Base-by-base conservation (phyloP, 1,139 yeast species). In the Taphrina pruni region DNA sequence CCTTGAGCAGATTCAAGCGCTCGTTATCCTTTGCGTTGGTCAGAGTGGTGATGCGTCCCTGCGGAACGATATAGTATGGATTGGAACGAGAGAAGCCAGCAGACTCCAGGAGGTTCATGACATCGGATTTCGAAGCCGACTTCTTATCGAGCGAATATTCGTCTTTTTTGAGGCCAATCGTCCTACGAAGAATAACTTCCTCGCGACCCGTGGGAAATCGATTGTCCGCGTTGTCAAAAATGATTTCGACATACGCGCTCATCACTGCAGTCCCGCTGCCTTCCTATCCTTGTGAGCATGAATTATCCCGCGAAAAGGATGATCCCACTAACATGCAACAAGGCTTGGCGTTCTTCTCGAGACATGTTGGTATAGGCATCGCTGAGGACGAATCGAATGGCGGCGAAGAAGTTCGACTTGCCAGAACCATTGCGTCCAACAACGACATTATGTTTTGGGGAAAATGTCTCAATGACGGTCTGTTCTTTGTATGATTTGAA, bases 391-490 rank as follows among this genome's bases (percentile, higher is more conserved):
- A 93, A 95, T 72, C 98, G 82, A 70, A 94, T 90, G 11, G 99
- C 99, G 20, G 97, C 94, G 78, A 94, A 94, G 79, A 95, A 90
- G 78, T 94, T 94, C 65, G 97, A 90, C 78, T 94, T 94, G 17
- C 99, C 99, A 7, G 97, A 89, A 17, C 99, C 99, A 78, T 94
- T 94, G 66, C 97, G 81, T 2, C 99, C 99, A 41, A 94, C 82
- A 14, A 94, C 92, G 39, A 93, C 96, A 78, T 94, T 94, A 77
- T 88, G 90, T 71, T 86, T 85, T 0, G 96, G 95, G 0, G 96
- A 88, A 66, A 94, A 81, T 39, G 85, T 83, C 61, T 90, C 96
- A 20, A 94, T 86, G 9, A 86, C 84, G 0, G 97, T 90, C 65
- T 90, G 87, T 77, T 90, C 89, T 80, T 90, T 89, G 78, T 92